Evolutionary conservation across 2,329 filamentous ascomycete genomes (phyloP), one percentile per base, ranked within the genome.

Genomic region (Tolypocladium tropicale): DNA sequence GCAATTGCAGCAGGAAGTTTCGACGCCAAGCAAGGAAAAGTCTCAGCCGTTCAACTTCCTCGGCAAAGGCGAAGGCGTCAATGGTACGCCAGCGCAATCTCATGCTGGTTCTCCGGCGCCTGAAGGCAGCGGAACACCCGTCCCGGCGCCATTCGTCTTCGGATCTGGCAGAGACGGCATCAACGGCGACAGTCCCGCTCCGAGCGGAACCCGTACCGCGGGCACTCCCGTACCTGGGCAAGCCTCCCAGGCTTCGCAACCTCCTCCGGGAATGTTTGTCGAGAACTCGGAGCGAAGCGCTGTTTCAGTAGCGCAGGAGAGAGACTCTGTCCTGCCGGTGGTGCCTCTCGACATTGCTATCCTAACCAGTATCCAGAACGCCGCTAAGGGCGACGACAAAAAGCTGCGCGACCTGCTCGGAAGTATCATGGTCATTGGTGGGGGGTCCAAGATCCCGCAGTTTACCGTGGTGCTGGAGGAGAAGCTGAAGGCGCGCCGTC

Each of bases 321-420:
- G 89, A 51, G 93, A 97, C 67, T 80, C 84, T 43, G 86, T 94
- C 36, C 80, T 96, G 4, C 92, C 94, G 0, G 74, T 91, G 14
- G 89, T 89, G 56, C 85, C 93, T 0, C 82, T 99, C 30, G 93
- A 97, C 69, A 82, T 86, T 59, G 93, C 94, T 6, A 95, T 99
- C 64, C 80, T 96, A 58, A 91, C 89, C 18, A 92, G 86, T 52
- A 95, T 97, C 65, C 82, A 88, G 52, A 88, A 96, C 70, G 94
- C 90, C 9, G 87, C 90, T 54, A 88, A 87, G 60, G 87, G 87
- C 56, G 93, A 97, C 68, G 91, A 97, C 62, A 93, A 94, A 75
- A 95, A 95, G 72, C 84, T 93, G 60, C 87, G 90, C 54, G 94
- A 99, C 67, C 88, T 96, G 66, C 79, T 95, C 34, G 89, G 89